Evolutionary conservation across 345 rosid genomes (phyloP).

Genomic region (Salix koriyanagi): DNA sequence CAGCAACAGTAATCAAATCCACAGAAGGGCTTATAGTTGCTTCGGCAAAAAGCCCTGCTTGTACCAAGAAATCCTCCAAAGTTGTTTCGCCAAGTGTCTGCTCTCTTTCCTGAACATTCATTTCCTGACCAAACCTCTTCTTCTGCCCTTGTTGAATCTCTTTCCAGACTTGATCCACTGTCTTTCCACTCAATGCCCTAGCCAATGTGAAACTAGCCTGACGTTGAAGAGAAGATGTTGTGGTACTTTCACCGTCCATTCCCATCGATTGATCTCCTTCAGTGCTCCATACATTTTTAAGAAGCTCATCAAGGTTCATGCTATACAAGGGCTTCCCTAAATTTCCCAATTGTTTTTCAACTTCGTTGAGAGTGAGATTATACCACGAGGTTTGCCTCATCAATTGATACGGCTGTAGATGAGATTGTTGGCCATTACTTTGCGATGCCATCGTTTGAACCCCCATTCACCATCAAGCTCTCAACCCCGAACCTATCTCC

Average conservation of each 20-base stretch:
- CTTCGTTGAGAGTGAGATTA: slow-evolving; percentile 44
- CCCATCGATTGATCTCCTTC: slow-evolving; percentile 32
- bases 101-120: slow-evolving; percentile 28
- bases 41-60: slow-evolving; percentile 54
- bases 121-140: slow-evolving; percentile 35
- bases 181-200: slow-evolving; percentile 50
- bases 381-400: slow-evolving; percentile 46
- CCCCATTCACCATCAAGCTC: slow-evolving; percentile 42
- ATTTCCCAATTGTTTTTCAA: slow-evolving; percentile 38
- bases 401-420: slow-evolving; percentile 31
- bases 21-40: slow-evolving; percentile 33
- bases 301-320: slow-evolving; percentile 61
- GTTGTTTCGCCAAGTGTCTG: slow-evolving; percentile 42
- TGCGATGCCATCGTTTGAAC: slow-evolving; percentile 58
- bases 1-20: slow-evolving; percentile 32
- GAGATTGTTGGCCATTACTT: slow-evolving; percentile 39
- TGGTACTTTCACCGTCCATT: slow-evolving; percentile 13
- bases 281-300: slow-evolving; percentile 39
- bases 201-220: slow-evolving; percentile 46
- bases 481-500: neutral
- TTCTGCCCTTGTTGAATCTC: slow-evolving; percentile 50
- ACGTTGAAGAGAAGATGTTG: slow-evolving; percentile 35
- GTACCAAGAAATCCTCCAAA: slow-evolving; percentile 63
- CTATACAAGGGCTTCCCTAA: slow-evolving; percentile 49
- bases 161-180: slow-evolving; percentile 59